Conservation (phyloP, 2,329 filamentous ascomycete genomes). For the Aspergillus japonicus region DNA sequence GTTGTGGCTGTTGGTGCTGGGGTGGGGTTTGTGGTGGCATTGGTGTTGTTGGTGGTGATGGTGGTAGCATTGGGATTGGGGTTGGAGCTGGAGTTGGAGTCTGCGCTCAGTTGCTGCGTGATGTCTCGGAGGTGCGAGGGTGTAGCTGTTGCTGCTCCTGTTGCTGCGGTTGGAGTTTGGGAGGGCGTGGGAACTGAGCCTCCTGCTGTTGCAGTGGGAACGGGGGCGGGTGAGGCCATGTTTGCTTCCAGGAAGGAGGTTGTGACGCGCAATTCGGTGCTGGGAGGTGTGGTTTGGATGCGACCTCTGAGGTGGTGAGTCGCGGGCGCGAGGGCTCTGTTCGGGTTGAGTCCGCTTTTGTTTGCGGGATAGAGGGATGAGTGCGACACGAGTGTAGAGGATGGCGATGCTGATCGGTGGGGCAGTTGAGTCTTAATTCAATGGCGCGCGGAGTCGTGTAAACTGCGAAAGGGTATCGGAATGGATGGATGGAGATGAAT, state of each 20-base stretch:
- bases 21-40: conserved; percentile 45
- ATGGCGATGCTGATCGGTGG: too few relatives aligned
- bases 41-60: conserved; percentile 5
- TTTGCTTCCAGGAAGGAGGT: background rate
- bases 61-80: background rate
- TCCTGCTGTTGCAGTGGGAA: background rate
- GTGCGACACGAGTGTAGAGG: background rate
- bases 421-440: too few relatives aligned
- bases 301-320: background rate
- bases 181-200: background rate
- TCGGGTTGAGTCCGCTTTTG: background rate
- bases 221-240: background rate
- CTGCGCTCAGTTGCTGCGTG: background rate
- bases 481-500: conserved; percentile 10
- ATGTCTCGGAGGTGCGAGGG: background rate
- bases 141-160: background rate
- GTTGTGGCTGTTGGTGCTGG: conserved; percentile 25
- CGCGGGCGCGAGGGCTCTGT: background rate
- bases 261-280: background rate
- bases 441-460: background rate
- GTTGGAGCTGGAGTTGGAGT: background rate
- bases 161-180: background rate
- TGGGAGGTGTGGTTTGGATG: background rate
- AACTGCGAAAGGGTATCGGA: background rate
- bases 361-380: background rate